Evolutionary conservation across 2,329 filamentous ascomycete species (phyloP), one percentile per base, ranked within the genome.

Genomic region (Madurella mycetomatis): DNA sequence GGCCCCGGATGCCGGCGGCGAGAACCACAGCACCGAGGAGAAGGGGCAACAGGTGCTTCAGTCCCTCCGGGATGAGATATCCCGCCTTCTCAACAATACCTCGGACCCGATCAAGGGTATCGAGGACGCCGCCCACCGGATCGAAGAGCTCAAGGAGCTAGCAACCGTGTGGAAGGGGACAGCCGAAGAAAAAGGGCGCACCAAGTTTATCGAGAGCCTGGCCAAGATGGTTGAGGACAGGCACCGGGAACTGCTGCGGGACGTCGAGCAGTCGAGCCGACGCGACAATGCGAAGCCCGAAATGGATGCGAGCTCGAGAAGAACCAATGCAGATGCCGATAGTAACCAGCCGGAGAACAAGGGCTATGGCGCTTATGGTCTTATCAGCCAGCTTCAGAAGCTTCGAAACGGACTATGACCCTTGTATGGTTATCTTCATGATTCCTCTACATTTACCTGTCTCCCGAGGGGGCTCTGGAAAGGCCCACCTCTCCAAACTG

Each of bases 91-190:
- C 25, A 42, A 42, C 25, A 52, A 56, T 13, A 55, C 52, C 9
- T 63, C 78, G 1, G 84, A 86, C 43, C 79, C 83, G 0, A 76
- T 85, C 12, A 77, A 79, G 43, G 89, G 88, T 15, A 76, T 94
- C 9, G 85, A 89, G 60, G 84, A 85, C 54, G 94, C 94, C 0
- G 82, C 82, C 12, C 78, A 79, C 52, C 78, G 89, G 43, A 85
- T 97, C 13, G 86, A 90, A 65, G 84, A 88, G 66, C 77, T 97
- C 53, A 86, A 90, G 65, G 81, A 85, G 58, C 72, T 97, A 59
- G 83, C 84, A 4, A 73, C 73, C n/a, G 85, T 99, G 18, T 99
- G 94, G 92, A 92, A 88, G 68, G 91, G 91, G n/a, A 96, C 94
- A 2, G 87, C 89, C 0, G 94, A 99, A 73, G 94, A 97, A 69